A percentile compares a stretch with the other conserved stretches of the same genome.
Evolutionary conservation across 148 eudicot species (phyloP).

Genomic region (Camellia granthamiana): DNA sequence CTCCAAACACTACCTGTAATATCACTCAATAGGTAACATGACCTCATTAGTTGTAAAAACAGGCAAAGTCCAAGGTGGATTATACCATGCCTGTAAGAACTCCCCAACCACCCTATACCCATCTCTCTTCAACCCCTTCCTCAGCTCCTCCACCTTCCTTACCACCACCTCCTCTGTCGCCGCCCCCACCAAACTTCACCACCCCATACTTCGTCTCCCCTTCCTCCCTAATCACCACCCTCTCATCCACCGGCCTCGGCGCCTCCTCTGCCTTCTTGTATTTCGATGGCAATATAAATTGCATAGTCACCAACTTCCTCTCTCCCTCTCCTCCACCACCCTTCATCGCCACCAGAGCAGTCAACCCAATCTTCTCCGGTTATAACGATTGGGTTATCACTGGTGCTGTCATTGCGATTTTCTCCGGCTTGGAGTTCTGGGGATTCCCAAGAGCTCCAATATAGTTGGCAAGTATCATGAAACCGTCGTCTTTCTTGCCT

Average conservation of each 20-base stretch:
- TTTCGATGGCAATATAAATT: conserved; percentile 63
- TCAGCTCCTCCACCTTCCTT: conserved; percentile 50
- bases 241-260: conserved; percentile 79
- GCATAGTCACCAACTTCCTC: conserved; percentile 51
- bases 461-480: conserved; percentile 59
- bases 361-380: conserved; percentile 51
- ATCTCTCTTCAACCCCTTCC: conserved; percentile 56
- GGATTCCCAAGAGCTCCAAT: conserved; percentile 76
- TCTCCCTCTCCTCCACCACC: conserved; percentile 14
- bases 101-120: conserved; percentile 54
- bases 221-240: conserved; percentile 68
- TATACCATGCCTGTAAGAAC: conserved; percentile 62
- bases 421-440: conserved; percentile 50
- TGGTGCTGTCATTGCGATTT: conserved; percentile 70
- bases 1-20: no score
- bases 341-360: conserved; percentile 50
- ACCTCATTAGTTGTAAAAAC: conserved; percentile 70
- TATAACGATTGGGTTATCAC: conserved; percentile 39
- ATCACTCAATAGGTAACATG: conserved; percentile 60
- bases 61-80: conserved; percentile 90
- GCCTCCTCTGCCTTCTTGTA: conserved; percentile 61
- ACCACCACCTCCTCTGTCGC: conserved; percentile 55
- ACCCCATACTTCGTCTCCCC: conserved; percentile 77
- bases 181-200: conserved; percentile 58
- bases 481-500: conserved; percentile 68